These are phyloP conservation scores for Pyrus bretschneideri DNA, from an alignment of 306 rosid genomes.

Conservation along the genomic window DNA sequence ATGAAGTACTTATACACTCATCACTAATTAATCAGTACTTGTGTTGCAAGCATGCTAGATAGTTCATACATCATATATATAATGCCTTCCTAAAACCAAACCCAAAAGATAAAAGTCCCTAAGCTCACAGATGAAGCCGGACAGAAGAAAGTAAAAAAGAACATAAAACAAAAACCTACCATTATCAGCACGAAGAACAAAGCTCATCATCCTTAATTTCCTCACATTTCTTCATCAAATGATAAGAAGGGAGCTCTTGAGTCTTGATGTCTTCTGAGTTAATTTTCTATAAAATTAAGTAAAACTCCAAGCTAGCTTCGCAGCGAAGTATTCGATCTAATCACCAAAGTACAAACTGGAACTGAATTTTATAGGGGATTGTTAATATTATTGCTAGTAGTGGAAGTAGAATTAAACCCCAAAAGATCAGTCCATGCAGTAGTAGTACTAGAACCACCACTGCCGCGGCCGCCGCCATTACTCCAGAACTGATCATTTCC, in stretches of 20 bases:
- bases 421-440: conserved; percentile 63
- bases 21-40: neutral
- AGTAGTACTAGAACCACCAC: conserved; percentile 12
- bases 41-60: neutral
- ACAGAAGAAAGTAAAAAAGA: neutral
- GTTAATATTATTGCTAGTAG: conserved; percentile 33
- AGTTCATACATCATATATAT: neutral
- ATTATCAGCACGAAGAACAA: neutral
- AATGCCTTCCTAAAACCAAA: neutral
- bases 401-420: conserved; percentile 50
- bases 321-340: neutral
- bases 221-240: neutral
- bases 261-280: neutral
- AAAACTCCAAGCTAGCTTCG: neutral
- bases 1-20: neutral
- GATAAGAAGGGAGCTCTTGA: neutral
- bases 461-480: neutral
- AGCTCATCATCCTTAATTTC: neutral
- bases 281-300: neutral
- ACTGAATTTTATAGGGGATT: conserved; percentile 4
- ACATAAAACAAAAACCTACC: conserved; percentile 8
- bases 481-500: conserved; percentile 53
- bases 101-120: neutral
- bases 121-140: neutral
- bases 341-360: neutral